These are phyloP conservation scores for Coniferiporia sulphurascens DNA, from an alignment of 1,284 basidiomycete genomes.

Conservation along the genomic window DNA sequence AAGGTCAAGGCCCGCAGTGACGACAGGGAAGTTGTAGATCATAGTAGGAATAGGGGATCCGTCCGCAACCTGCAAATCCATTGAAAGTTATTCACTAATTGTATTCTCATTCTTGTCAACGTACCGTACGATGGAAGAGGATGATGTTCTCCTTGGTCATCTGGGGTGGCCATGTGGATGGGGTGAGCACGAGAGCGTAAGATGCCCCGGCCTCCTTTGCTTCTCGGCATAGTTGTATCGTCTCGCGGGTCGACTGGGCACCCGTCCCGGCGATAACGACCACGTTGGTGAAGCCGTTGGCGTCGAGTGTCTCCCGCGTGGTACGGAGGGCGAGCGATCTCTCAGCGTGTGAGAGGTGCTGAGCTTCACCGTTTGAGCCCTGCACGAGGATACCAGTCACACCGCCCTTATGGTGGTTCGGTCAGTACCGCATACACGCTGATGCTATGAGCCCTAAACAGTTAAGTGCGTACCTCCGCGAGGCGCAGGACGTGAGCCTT, in stretches of 20 bases:
- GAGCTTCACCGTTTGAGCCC: slow-evolving; percentile 75
- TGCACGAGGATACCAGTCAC: slow-evolving; percentile 73
- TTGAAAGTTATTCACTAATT: neutral
- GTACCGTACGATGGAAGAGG: slow-evolving; percentile 58
- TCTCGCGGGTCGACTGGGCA: slow-evolving; percentile 76
- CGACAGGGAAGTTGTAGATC: slow-evolving; percentile 87
- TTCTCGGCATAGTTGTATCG: slow-evolving; percentile 73
- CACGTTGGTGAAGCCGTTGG: slow-evolving; percentile 61
- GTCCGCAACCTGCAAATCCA: slow-evolving; percentile 61
- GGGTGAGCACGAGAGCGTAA: slow-evolving; percentile 71
- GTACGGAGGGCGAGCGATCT: slow-evolving; percentile 59
- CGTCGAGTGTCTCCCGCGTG: slow-evolving; percentile 71
- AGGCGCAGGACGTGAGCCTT: slow-evolving; percentile 62
- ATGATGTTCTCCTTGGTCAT: slow-evolving; percentile 61
- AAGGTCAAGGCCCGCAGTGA: slow-evolving; percentile 82
- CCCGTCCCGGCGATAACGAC: slow-evolving; percentile 85
- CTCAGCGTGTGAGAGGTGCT: slow-evolving; percentile 70
- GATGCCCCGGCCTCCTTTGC: slow-evolving; percentile 79
- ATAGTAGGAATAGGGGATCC: slow-evolving; percentile 80
- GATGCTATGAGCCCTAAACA: too few species aligned
- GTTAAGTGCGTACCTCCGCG: slow-evolving; percentile 42
- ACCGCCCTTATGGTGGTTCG: slow-evolving; percentile 42
- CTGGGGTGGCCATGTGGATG: slow-evolving; percentile 59
- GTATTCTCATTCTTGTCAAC: slow-evolving; percentile 12
- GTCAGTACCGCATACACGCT: too few species aligned